Conservation (phyloP, 208 protist species). For the Lotmaria passim region DNA sequence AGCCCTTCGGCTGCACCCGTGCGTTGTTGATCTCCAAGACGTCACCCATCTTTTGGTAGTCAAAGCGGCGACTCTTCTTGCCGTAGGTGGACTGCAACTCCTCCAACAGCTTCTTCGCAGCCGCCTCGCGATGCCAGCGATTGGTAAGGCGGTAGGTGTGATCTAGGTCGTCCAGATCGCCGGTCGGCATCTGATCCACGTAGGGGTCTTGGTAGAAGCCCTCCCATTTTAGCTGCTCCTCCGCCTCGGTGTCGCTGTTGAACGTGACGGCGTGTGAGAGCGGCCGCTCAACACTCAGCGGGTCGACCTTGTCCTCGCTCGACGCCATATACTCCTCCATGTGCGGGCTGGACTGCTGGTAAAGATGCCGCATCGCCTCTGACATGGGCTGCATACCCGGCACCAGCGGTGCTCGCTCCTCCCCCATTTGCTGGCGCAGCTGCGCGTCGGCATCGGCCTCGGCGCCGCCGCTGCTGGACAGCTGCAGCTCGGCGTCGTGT, state of each 20-base stretch:
- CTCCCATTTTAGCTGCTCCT: conserved; percentile 89
- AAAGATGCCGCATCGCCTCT: conserved; percentile 50
- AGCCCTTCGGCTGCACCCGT: conserved; percentile 89
- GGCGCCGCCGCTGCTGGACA: conserved; percentile 22
- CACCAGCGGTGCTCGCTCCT: conserved; percentile 22
- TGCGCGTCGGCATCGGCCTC: neutral
- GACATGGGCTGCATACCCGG: conserved; percentile 26
- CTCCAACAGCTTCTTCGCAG: conserved; percentile 87
- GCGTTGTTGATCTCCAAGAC: conserved; percentile 92
- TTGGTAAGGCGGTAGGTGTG: conserved; percentile 88
- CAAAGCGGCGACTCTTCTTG: conserved; percentile 80
- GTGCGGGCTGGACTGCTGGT: conserved; percentile 67
- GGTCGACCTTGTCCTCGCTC: conserved; percentile 62
- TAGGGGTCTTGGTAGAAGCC: conserved; percentile 88
- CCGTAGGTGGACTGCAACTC: conserved; percentile 83
- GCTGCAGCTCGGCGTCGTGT: conserved; percentile 66
- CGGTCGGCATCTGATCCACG: conserved; percentile 85
- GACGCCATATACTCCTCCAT: conserved; percentile 89
- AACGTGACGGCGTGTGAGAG: conserved; percentile 84
- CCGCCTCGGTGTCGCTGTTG: conserved; percentile 86
- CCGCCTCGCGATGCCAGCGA: conserved; percentile 90
- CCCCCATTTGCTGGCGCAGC: conserved; percentile 11
- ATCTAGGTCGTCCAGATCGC: conserved; percentile 79
- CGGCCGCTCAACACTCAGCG: conserved; percentile 83
- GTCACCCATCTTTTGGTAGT: conserved; percentile 92